phyloP scores from a whole-genome alignment of 352 stramenopile genomes.

The Globisporangium viniferum region DNA sequence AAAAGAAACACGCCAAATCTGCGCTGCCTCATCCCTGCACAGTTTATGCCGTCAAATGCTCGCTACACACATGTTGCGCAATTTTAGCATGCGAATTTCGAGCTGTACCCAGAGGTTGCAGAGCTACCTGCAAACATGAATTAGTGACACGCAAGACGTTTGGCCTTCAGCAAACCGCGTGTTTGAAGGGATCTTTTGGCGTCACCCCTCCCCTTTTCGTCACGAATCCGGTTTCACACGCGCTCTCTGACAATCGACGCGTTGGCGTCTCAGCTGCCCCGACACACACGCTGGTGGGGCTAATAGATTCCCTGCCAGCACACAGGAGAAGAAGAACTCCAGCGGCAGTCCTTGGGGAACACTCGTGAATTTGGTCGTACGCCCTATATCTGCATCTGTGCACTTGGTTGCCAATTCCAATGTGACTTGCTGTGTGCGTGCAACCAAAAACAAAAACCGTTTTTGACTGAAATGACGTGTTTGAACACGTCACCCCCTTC shows the following conservation, averaged over 20 bases:
- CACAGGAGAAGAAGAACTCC: too few species aligned
- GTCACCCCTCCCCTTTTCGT: background rate
- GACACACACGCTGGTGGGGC: background rate
- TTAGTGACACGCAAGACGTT: conserved; percentile 4
- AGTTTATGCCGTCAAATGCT: background rate
- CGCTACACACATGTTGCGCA: background rate
- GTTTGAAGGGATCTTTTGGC: conserved; percentile 6
- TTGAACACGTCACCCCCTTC: too few species aligned
- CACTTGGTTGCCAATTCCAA: too few species aligned
- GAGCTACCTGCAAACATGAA: background rate
- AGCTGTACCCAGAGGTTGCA: background rate
- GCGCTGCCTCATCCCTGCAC: background rate
- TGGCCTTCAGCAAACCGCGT: conserved; percentile 3
- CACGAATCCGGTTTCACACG: conserved; percentile 2
- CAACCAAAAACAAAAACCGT: too few species aligned
- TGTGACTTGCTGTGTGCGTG: too few species aligned
- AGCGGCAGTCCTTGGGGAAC: too few species aligned
- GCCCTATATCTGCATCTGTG: too few species aligned
- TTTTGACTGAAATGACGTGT: too few species aligned
- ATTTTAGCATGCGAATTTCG: background rate
- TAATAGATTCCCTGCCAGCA: background rate
- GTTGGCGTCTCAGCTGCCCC: background rate
- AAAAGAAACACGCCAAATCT: conserved; percentile 7
- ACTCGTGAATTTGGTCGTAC: too few species aligned
- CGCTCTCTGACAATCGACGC: background rate